Conservation (phyloP, 2,329 filamentous ascomycete genomes). For the Phialophora verrucosa region DNA sequence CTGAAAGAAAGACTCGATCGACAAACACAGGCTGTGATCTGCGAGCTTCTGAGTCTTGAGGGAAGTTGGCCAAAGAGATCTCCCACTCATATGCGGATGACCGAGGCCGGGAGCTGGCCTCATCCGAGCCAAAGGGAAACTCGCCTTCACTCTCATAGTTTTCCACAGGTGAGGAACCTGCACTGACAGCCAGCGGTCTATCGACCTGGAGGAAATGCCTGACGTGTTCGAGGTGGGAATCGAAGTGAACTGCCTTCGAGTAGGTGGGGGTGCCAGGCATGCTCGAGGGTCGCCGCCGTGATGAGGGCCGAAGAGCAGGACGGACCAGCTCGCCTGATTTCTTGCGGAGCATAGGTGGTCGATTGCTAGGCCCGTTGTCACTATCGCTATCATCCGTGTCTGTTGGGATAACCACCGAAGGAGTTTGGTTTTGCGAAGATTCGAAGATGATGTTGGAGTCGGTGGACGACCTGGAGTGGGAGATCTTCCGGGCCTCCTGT, state of each 20-base stretch:
- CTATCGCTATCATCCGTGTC: slow-evolving; percentile 61
- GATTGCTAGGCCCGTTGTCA: slow-evolving; percentile 65
- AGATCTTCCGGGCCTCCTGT: slow-evolving; percentile 64
- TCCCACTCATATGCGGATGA: slow-evolving; percentile 79
- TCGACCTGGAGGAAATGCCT: slow-evolving; percentile 95
- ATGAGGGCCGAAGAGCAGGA: slow-evolving; percentile 81
- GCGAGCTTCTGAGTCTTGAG: slow-evolving; percentile 66
- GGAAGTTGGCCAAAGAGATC: slow-evolving; percentile 83
- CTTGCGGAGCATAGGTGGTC: slow-evolving; percentile 94
- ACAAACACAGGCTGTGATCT: slow-evolving; percentile 71
- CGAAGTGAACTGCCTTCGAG: slow-evolving; percentile 97
- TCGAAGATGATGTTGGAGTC: slow-evolving; percentile 59
- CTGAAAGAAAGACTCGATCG: slow-evolving; percentile 84
- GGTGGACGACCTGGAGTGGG: slow-evolving; percentile 65
- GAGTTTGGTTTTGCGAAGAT: slow-evolving; percentile 52
- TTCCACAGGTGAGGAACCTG: slow-evolving; percentile 88
- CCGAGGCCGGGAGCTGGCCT: slow-evolving; percentile 50
- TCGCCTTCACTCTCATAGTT: slow-evolving; percentile 84
- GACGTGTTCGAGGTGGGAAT: slow-evolving; percentile 93
- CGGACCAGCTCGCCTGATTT: slow-evolving; percentile 97
- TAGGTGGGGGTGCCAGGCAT: slow-evolving; percentile 98
- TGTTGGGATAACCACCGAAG: slow-evolving; percentile 44
- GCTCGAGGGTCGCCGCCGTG: slow-evolving; percentile 82
- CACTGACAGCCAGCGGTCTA: slow-evolving; percentile 92
- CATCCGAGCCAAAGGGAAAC: slow-evolving; percentile 76